Conservation (phyloP, 2,329 filamentous ascomycete genomes). For the Pestalotiopsis sp. region DNA sequence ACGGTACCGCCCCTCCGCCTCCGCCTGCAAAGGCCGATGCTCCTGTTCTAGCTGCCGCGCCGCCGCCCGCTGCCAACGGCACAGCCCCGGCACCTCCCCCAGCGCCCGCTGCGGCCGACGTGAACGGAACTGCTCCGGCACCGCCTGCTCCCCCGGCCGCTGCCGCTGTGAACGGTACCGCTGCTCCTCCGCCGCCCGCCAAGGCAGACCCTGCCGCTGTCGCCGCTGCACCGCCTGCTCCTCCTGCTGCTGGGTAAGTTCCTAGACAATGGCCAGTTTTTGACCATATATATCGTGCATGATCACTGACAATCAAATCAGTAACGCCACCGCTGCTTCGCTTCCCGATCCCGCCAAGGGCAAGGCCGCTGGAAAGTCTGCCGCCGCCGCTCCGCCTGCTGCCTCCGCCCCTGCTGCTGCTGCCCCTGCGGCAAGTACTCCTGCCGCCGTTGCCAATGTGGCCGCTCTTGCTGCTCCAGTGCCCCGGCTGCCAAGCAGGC, state of each 20-base stretch:
- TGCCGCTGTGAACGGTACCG: not conserved
- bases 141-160: not conserved
- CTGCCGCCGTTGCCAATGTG: not conserved
- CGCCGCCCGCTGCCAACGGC: not conserved
- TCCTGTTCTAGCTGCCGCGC: not conserved
- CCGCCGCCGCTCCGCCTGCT: not conserved
- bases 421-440: not conserved
- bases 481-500: not conserved
- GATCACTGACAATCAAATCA: not conserved
- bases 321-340: constrained; percentile 1
- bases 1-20: constrained; percentile 7
- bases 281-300: not conserved
- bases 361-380: not conserved
- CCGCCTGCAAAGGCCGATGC: not conserved
- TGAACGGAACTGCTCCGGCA: not conserved
- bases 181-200: not conserved
- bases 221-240: not conserved
- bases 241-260: constrained; percentile 6
- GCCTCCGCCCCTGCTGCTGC: not conserved
- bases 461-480: not conserved
- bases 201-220: not conserved
- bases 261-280: not conserved
- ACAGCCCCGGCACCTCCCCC: not conserved
- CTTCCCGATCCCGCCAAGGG: not conserved
- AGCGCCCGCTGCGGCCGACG: not conserved